phyloP scores from a whole-genome alignment of 805 yeast species.

The Schwanniomyces pseudopolymorphus region DNA sequence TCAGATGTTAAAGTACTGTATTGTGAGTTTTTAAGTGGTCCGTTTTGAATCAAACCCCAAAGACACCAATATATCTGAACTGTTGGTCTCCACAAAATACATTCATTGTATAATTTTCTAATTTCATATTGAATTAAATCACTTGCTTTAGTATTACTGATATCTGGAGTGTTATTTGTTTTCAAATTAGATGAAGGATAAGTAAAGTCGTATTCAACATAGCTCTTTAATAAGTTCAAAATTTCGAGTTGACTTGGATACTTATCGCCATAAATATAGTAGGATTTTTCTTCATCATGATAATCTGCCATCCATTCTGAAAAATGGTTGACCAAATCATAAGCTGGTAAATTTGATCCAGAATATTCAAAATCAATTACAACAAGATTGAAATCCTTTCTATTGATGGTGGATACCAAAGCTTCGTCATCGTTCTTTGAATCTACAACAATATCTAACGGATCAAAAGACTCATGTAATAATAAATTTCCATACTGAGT shows the following conservation, averaged over 20 bases:
- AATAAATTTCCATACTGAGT: conserved; percentile 94
- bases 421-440: conserved; percentile 6
- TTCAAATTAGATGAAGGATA: conserved; percentile 33
- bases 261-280: conserved; percentile 51
- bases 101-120: conserved; percentile 59
- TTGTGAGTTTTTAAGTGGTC: conserved; percentile 24
- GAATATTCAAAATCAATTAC: conserved; percentile 97
- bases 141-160: conserved; percentile 13
- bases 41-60: conserved; percentile 90
- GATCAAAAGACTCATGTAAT: conserved; percentile 56
- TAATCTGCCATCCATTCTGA: conserved; percentile 98
- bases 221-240: conserved; percentile 70
- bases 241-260: conserved; percentile 74
- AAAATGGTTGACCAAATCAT: conserved; percentile 89
- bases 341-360: conserved; percentile 86
- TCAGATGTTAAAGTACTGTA: conserved; percentile 17
- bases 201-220: conserved; percentile 60
- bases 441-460: conserved; percentile 34
- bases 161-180: conserved; percentile 11
- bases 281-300: conserved; percentile 53
- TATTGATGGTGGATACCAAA: conserved; percentile 29
- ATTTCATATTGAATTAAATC: conserved; percentile 43
- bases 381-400: conserved; percentile 56
- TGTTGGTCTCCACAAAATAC: conserved; percentile 75
- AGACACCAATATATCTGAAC: conserved; percentile 80